These are phyloP conservation scores for Penicillium manginii DNA, from an alignment of 495 filamentous ascomycete genomes.

Conservation along the genomic window DNA sequence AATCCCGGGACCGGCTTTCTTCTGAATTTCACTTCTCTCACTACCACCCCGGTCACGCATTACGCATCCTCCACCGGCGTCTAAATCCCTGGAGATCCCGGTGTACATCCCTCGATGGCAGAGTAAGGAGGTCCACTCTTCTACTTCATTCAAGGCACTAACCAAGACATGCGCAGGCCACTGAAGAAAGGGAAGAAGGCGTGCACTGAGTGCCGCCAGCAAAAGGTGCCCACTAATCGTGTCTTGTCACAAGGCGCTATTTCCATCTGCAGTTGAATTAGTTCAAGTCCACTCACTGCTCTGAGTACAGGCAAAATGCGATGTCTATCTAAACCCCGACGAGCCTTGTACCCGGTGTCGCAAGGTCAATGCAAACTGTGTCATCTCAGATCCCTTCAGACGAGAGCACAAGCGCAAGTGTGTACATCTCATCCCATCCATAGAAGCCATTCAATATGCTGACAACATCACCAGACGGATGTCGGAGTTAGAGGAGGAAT, in stretches of 20 bases:
- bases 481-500: conserved; percentile 42
- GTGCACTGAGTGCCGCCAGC: conserved; percentile 50
- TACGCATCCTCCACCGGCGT: neutral
- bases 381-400: conserved; percentile 48
- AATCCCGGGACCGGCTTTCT: conserved; percentile 4
- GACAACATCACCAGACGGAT: conserved; percentile 29
- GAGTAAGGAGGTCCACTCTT: conserved; percentile 19
- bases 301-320: conserved; percentile 40
- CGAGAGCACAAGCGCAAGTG: conserved; percentile 50
- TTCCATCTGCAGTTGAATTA: neutral
- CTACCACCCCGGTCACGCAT: neutral
- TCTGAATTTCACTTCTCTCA: neutral
- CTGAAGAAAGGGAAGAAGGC: conserved; percentile 48
- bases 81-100: neutral
- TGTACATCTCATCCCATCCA: conserved; percentile 3
- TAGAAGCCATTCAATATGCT: neutral
- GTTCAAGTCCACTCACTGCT: neutral
- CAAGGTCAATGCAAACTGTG: conserved; percentile 40
- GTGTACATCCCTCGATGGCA: conserved; percentile 6
- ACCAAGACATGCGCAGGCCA: conserved; percentile 27
- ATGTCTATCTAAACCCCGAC: conserved; percentile 40
- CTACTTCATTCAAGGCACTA: conserved; percentile 1
- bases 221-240: conserved; percentile 41
- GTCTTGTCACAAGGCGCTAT: neutral
- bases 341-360: conserved; percentile 43